Evolutionary conservation across 352 stramenopile genomes (phyloP).

Genomic region (Pythium guiyangense): DNA sequence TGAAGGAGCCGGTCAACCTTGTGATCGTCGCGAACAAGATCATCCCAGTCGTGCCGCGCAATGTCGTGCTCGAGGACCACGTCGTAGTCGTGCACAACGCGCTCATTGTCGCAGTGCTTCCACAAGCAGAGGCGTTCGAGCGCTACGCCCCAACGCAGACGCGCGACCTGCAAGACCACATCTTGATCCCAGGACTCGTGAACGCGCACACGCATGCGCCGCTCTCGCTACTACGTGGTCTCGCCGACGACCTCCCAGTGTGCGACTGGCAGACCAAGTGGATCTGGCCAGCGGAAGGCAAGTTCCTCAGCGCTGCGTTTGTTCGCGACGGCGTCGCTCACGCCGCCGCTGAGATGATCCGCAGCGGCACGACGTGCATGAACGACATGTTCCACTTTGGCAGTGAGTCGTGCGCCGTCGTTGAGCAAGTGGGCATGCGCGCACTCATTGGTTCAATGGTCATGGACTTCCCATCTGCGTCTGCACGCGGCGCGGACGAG

Average conservation of each 20-base stretch:
- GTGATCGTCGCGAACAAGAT: conserved; percentile 76
- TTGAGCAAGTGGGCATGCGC: conserved; percentile 68
- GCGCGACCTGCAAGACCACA: conserved; percentile 54
- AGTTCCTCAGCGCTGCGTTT: conserved; percentile 74
- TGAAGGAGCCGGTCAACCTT: conserved; percentile 47
- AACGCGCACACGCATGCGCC: conserved; percentile 86
- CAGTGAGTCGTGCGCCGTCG: conserved; percentile 38
- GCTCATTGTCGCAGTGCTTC: conserved; percentile 78
- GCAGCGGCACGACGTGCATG: conserved; percentile 83
- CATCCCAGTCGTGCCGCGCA: conserved; percentile 72
- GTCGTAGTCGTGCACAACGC: conserved; percentile 61
- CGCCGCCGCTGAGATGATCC: conserved; percentile 85
- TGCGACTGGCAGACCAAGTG: conserved; percentile 80
- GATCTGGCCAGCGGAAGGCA: conserved; percentile 82
- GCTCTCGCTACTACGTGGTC: conserved; percentile 82
- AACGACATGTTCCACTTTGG: conserved; percentile 93
- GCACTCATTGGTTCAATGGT: conserved; percentile 61
- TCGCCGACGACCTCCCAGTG: conserved; percentile 85
- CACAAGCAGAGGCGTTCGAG: conserved; percentile 34
- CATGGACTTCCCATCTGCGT: conserved; percentile 72
- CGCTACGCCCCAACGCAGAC: conserved; percentile 43
- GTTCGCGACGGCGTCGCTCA: conserved; percentile 67
- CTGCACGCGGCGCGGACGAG: conserved; percentile 48
- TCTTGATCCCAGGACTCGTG: conserved; percentile 81
- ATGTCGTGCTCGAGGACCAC: conserved; percentile 71